A percentile compares a stretch with the other conserved stretches of the same genome.
Evolutionary conservation across 1,139 yeast genomes (phyloP).

Genomic region (Citeromyces siamensis): DNA sequence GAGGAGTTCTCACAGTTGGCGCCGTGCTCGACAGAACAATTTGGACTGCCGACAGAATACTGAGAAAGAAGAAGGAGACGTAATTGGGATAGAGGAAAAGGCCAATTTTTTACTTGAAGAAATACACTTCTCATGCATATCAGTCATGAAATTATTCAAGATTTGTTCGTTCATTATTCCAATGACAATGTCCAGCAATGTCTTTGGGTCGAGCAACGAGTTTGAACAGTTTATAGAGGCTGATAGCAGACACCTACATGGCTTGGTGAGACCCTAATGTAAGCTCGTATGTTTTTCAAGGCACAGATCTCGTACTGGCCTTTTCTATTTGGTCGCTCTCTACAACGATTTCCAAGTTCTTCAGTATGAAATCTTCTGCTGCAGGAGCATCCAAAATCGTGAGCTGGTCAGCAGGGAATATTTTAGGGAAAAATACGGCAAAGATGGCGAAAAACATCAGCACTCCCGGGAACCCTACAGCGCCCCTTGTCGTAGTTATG

Average conservation of each 20-base stretch:
- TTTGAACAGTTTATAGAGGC: too few relatives aligned
- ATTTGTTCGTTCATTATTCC: too few relatives aligned
- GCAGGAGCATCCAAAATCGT: conserved; percentile 59
- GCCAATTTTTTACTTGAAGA: too few relatives aligned
- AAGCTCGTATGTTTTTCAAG: too few relatives aligned
- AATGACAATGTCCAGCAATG: too few relatives aligned
- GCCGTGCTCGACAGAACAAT: conserved; percentile 79
- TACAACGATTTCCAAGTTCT: conserved; percentile 18
- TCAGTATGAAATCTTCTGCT: conserved; percentile 45
- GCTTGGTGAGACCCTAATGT: too few relatives aligned
- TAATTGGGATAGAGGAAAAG: too few relatives aligned
- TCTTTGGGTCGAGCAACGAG: too few relatives aligned
- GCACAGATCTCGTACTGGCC: too few relatives aligned
- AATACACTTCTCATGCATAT: too few relatives aligned
- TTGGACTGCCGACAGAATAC: conserved; percentile 78
- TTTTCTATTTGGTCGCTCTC: neutral
- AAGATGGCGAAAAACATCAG: conserved; percentile 56
- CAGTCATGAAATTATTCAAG: too few relatives aligned
- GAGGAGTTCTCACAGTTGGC: conserved; percentile 91
- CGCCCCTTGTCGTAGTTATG: conserved; percentile 78
- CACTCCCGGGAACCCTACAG: conserved; percentile 91
- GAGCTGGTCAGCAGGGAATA: conserved; percentile 54
- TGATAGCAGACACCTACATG: too few relatives aligned
- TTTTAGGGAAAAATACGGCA: conserved; percentile 41
- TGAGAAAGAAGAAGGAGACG: conserved; percentile 56